phyloP scores from a whole-genome alignment of 148 eudicot genomes.

The Simmondsia chinensis region DNA sequence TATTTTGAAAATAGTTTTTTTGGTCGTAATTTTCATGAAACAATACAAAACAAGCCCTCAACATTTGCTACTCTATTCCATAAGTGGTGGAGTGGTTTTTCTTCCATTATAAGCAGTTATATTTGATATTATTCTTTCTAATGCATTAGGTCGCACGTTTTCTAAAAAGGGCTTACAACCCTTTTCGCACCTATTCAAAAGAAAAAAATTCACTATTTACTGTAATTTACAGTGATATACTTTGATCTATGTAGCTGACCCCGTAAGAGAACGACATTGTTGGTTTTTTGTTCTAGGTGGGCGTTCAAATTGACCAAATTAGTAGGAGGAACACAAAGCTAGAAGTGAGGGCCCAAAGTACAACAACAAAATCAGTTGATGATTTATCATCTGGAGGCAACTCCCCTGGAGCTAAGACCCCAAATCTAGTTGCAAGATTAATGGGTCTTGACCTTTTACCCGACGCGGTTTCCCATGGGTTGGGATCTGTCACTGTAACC shows the following conservation, averaged over 20 bases:
- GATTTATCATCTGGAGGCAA: constrained; percentile 32
- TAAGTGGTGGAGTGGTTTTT: too few relatives aligned
- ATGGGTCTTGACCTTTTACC: constrained; percentile 74
- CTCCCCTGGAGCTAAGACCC: constrained; percentile 45
- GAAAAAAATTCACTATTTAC: neutral
- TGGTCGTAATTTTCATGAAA: too few relatives aligned
- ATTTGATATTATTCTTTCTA: too few relatives aligned
- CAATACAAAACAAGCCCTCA: too few relatives aligned
- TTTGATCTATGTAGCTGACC: neutral
- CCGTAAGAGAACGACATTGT: too few relatives aligned
- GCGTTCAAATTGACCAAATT: constrained; percentile 35
- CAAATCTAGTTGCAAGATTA: constrained; percentile 51
- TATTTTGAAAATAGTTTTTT: neutral
- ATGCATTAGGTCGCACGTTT: too few relatives aligned
- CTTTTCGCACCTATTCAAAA: too few relatives aligned
- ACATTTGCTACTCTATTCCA: too few relatives aligned
- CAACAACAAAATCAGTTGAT: constrained; percentile 19
- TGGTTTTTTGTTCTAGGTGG: constrained; percentile 14
- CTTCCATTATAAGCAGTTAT: too few relatives aligned
- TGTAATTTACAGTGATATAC: neutral
- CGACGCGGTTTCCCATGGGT: too few relatives aligned
- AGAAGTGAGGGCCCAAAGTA: constrained; percentile 14
- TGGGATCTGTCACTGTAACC: constrained; percentile 15
- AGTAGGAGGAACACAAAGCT: constrained; percentile 28
- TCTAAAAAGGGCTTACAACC: too few relatives aligned